Conservation (phyloP, 1,284 basidiomycete species). For the Fomitopsis pinicola region DNA sequence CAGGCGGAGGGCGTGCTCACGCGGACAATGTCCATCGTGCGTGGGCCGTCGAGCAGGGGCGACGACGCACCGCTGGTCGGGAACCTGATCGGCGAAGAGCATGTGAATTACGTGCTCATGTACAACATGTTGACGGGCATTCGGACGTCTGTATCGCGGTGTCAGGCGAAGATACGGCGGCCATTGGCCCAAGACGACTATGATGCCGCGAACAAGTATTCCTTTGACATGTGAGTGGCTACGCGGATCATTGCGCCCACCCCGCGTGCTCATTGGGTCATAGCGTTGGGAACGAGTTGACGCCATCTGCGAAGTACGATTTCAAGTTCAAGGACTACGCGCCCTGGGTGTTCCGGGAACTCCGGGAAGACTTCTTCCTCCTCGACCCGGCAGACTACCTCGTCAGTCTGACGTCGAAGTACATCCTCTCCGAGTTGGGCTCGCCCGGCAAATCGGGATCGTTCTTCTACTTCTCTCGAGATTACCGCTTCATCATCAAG, state of each 20-base stretch:
- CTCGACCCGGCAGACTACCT: slow-evolving; percentile 98
- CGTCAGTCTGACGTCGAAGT: slow-evolving; percentile 93
- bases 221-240: slow-evolving; percentile 86
- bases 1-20: slow-evolving; percentile 46
- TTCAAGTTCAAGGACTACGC: slow-evolving; percentile 99
- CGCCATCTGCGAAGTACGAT: slow-evolving; percentile 93
- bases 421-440: slow-evolving; percentile 97
- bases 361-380: slow-evolving; percentile 92
- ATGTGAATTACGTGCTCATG: slow-evolving; percentile 99
- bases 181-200: slow-evolving; percentile 87
- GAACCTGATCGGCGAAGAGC: slow-evolving; percentile 94
- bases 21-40: slow-evolving; percentile 24
- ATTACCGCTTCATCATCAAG: slow-evolving; percentile 99
- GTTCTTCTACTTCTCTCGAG: slow-evolving; percentile 98
- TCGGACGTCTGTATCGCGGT: slow-evolving; percentile 91
- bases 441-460: slow-evolving; percentile 98
- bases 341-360: slow-evolving; percentile 94
- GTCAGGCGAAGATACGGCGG: slow-evolving; percentile 91
- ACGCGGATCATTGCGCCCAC: background rate
- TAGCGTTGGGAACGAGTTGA: slow-evolving; percentile 94
- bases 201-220: slow-evolving; percentile 88
- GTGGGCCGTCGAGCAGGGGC: slow-evolving; percentile 24
- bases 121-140: slow-evolving; percentile 99
- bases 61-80: slow-evolving; percentile 75
- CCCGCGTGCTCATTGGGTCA: slow-evolving; percentile 10